phyloP scores from a whole-genome alignment of 352 stramenopile genomes.

The Pythium insidiosum region DNA sequence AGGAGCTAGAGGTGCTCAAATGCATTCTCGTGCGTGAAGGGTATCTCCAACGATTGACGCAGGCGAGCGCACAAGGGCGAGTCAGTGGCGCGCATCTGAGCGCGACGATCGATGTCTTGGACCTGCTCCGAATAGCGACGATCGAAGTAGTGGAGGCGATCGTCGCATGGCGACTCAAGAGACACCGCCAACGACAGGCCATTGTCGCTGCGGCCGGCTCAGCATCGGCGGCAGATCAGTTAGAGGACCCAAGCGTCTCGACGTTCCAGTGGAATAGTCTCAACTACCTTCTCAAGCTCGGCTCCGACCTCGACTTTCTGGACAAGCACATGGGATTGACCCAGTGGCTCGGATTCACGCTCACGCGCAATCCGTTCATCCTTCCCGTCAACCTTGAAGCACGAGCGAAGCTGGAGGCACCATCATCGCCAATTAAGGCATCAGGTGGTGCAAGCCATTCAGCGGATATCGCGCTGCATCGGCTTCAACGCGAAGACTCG shows the following conservation, averaged over 20 bases:
- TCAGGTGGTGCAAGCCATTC: background rate
- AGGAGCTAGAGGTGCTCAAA: conserved; percentile 88
- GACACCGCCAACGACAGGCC: conserved; percentile 10
- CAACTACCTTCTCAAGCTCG: conserved; percentile 90
- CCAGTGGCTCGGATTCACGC: conserved; percentile 80
- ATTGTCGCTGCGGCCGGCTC: background rate
- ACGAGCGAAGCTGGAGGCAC: conserved; percentile 19
- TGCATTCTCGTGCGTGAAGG: conserved; percentile 85
- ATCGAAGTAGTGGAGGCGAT: conserved; percentile 88
- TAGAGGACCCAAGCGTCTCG: conserved; percentile 22
- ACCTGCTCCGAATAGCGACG: conserved; percentile 78
- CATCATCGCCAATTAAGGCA: background rate
- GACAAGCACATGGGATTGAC: conserved; percentile 62
- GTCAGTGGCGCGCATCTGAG: conserved; percentile 46
- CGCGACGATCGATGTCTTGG: conserved; percentile 77
- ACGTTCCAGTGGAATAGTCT: conserved; percentile 74
- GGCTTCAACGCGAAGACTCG: conserved; percentile 4
- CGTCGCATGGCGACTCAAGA: conserved; percentile 51
- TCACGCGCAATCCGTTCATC: conserved; percentile 86
- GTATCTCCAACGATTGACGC: conserved; percentile 69
- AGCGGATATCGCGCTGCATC: background rate
- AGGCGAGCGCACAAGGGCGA: conserved; percentile 29
- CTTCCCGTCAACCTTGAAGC: conserved; percentile 74
- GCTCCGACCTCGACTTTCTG: conserved; percentile 87
- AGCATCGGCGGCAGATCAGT: conserved; percentile 2